Conservation (phyloP, 2,329 filamentous ascomycete genomes). For the Hypoxylon sp. region DNA sequence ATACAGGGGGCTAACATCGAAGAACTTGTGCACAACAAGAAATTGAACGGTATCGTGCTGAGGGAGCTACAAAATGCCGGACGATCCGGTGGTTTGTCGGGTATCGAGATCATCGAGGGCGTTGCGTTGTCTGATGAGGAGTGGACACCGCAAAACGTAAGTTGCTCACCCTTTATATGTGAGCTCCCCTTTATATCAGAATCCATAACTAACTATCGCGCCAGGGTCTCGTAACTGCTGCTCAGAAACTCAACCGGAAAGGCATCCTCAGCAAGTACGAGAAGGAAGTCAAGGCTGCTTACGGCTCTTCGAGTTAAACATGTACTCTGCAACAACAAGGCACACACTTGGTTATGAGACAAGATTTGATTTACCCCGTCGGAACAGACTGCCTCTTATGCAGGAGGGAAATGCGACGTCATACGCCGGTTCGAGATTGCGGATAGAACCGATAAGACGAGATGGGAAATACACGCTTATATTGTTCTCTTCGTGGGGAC, state of each 20-base stretch:
- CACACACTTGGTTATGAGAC: no score
- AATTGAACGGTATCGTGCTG: constrained; percentile 69
- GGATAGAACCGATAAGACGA: constrained; percentile 1
- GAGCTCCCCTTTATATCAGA: background rate
- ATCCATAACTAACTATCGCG: constrained; percentile 41
- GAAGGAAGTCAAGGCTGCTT: constrained; percentile 68
- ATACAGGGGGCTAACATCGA: constrained; percentile 68
- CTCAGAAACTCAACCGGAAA: constrained; percentile 77
- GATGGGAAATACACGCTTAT: background rate
- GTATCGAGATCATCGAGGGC: constrained; percentile 76
- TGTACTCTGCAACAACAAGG: no score
- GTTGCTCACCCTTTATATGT: constrained; percentile 42
- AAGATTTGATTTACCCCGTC: no score
- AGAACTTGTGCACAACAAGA: constrained; percentile 72
- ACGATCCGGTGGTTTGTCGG: constrained; percentile 67
- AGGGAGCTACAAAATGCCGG: constrained; percentile 70
- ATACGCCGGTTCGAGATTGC: constrained; percentile 8
- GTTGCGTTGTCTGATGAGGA: constrained; percentile 77
- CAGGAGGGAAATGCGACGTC: no score
- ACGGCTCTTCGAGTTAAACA: constrained; percentile 52
- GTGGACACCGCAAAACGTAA: constrained; percentile 78
- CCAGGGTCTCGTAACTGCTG: constrained; percentile 71
- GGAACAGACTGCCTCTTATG: no score
- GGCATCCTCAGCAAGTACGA: constrained; percentile 69
- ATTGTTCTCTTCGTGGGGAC: background rate